Percentiles rank a stretch among this genome's conserved stretches.
Evolutionary conservation across 768 basidiomycete species (phyloP).

Genomic region (Boletus edulis): DNA sequence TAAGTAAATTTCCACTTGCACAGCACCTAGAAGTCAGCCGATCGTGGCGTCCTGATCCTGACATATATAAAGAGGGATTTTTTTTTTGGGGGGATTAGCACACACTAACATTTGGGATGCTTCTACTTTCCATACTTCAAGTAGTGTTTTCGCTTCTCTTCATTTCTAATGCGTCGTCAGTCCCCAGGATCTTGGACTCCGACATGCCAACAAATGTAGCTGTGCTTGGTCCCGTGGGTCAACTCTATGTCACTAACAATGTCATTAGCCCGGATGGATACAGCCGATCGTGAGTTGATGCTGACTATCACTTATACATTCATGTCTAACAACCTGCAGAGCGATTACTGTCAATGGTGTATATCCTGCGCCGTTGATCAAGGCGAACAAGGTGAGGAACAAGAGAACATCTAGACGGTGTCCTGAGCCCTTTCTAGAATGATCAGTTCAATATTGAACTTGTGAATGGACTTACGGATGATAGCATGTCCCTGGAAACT

Average conservation of each 20-base stretch:
- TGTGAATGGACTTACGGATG: conserved; percentile 26
- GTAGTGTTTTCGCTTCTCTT: no score
- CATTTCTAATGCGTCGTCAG: no score
- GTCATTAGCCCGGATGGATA: conserved; percentile 47
- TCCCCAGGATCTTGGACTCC: background rate
- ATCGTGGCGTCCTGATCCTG: no score
- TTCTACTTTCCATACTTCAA: no score
- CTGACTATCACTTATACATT: background rate
- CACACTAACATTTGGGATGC: no score
- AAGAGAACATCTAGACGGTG: background rate
- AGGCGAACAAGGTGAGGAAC: background rate
- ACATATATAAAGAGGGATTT: no score
- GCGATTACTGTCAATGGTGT: background rate
- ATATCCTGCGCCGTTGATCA: background rate
- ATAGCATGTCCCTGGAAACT: conserved; percentile 46
- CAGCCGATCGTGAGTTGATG: conserved; percentile 20
- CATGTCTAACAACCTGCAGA: background rate
- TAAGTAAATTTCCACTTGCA: no score
- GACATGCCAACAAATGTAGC: background rate
- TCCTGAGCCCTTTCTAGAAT: background rate
- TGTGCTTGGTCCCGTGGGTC: conserved; percentile 11
- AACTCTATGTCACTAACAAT: conserved; percentile 36
- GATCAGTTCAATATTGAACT: background rate
- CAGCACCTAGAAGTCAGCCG: no score
- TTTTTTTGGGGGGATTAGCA: no score